Evolutionary conservation across 139 green algal genomes (phyloP).

Genomic region (Nannochloris sp.): DNA sequence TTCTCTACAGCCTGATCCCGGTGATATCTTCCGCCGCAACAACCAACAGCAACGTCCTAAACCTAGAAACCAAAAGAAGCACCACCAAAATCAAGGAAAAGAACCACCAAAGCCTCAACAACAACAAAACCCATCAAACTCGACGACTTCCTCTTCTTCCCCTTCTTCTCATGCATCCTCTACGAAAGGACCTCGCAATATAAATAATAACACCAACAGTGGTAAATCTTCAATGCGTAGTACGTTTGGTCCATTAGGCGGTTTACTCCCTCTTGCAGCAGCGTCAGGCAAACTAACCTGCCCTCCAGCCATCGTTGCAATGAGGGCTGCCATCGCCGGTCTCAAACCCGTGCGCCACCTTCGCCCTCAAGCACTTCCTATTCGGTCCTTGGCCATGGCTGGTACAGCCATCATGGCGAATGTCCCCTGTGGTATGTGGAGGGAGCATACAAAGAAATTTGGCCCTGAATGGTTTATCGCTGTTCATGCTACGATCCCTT

Average conservation of each 20-base stretch:
- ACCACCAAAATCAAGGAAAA: too few species aligned
- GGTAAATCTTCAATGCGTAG: slow-evolving; percentile 3
- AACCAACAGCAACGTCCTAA: slow-evolving; percentile 1
- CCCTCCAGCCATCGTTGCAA: slow-evolving; percentile 61
- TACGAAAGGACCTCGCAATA: too few species aligned
- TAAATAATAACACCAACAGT: too few species aligned
- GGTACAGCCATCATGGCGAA: slow-evolving; percentile 53
- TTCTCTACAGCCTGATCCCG: slow-evolving; percentile 10
- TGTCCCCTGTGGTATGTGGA: slow-evolving; percentile 68
- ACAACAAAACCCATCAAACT: too few species aligned
- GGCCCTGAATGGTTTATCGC: slow-evolving; percentile 74
- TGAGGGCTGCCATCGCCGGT: slow-evolving; percentile 56
- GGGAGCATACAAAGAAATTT: slow-evolving; percentile 84
- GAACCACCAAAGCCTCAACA: too few species aligned
- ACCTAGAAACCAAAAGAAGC: background rate
- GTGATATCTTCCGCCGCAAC: slow-evolving; percentile 5
- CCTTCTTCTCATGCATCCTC: too few species aligned
- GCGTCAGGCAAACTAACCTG: slow-evolving; percentile 47
- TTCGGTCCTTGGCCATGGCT: slow-evolving; percentile 32
- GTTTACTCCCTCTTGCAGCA: slow-evolving; percentile 41
- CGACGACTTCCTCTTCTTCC: too few species aligned
- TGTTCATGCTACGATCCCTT: slow-evolving; percentile 80
- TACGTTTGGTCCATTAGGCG: slow-evolving; percentile 15
- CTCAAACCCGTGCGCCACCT: slow-evolving; percentile 56
- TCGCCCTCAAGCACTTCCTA: slow-evolving; percentile 48